A percentile compares a stretch with the other conserved stretches of the same genome.
These are phyloP conservation scores for Cymbopogon citratus DNA, from an alignment of 176 grass and related monocot genomes.

Conservation along the genomic window DNA sequence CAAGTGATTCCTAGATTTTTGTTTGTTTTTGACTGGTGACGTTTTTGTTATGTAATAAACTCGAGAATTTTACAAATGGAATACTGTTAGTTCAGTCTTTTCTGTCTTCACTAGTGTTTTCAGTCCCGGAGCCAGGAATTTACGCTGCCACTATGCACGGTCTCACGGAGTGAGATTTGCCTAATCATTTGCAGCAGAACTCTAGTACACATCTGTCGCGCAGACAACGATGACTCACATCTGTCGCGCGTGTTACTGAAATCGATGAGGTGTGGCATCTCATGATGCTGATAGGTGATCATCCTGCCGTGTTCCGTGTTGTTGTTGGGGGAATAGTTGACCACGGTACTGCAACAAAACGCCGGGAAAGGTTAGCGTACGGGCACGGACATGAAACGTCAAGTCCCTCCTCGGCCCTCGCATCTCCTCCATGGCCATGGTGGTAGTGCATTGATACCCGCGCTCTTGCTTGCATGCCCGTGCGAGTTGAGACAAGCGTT, in stretches of 20 bases:
- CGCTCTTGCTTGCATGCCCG: neutral
- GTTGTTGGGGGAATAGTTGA: conserved; percentile 12
- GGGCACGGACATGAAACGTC: neutral
- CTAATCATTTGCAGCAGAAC: neutral
- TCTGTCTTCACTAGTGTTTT: neutral
- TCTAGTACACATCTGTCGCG: too few species aligned
- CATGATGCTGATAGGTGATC: neutral
- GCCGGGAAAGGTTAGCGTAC: neutral
- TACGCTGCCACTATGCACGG: too few species aligned
- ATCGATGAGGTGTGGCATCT: neutral
- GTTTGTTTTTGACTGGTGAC: conserved; percentile 4
- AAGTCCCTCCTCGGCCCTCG: neutral
- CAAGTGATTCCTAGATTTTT: conserved; percentile 25
- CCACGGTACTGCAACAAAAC: neutral
- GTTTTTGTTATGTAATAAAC: conserved; percentile 32
- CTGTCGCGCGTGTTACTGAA: neutral
- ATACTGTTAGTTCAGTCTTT: neutral
- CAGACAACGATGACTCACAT: too few species aligned
- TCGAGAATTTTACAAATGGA: neutral
- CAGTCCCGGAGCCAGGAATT: neutral
- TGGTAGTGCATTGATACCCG: neutral
- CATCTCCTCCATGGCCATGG: neutral
- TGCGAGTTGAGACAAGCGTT: neutral
- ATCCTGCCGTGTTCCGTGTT: neutral
- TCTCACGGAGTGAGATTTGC: neutral